Conservation (phyloP, 2,329 filamentous ascomycete genomes). For the Botrytis elliptica region DNA sequence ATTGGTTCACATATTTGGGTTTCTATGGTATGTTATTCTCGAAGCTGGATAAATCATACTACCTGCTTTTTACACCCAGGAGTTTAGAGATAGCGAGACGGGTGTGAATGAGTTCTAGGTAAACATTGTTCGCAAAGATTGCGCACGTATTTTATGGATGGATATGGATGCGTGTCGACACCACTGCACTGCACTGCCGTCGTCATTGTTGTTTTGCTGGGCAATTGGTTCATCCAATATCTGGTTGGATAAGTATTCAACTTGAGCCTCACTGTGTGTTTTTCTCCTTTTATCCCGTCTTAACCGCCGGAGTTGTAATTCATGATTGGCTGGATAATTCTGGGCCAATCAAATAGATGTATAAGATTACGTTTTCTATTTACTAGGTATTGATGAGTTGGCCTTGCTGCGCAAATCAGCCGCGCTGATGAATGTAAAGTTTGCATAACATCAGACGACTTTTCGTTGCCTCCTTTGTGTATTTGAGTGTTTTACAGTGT, state of each 20-base stretch:
- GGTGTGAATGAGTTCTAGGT: not conserved
- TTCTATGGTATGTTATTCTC: not conserved
- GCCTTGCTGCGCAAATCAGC: not conserved
- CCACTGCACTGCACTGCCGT: not conserved
- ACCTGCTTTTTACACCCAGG: not conserved
- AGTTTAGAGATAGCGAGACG: not conserved
- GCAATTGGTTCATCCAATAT: not conserved
- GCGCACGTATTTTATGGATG: not conserved
- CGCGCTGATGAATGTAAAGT: not conserved
- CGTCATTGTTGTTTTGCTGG: not conserved
- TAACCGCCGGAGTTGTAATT: not conserved
- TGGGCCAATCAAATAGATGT: not conserved
- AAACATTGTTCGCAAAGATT: not conserved
- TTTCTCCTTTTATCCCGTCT: not conserved
- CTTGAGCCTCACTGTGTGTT: not conserved
- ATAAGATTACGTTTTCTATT: not conserved
- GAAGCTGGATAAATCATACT: not conserved
- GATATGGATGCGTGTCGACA: not conserved
- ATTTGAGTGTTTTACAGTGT: not conserved
- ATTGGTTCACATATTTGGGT: not conserved
- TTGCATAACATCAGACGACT: not conserved
- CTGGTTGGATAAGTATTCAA: not conserved
- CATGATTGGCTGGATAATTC: not conserved
- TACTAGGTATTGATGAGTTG: not conserved
- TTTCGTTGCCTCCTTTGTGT: not conserved